Conservation (phyloP, 1,284 basidiomycete genomes). For the Apiotrichum brassicae region DNA sequence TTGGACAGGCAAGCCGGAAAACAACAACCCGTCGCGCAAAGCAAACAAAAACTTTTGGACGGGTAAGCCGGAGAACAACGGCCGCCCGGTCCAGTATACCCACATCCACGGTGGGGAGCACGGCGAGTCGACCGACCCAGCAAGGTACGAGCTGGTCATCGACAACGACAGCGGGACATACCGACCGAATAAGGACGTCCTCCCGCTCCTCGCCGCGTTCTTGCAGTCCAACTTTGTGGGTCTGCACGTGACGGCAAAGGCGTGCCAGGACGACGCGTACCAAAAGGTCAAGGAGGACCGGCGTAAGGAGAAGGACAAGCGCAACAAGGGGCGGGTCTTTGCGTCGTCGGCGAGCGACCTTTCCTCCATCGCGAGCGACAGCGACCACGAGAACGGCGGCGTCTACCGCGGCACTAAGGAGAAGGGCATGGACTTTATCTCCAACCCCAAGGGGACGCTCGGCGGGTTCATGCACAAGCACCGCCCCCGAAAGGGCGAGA, state of each 20-base stretch:
- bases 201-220: slow-evolving; percentile 47
- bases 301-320: neutral
- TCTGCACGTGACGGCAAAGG: slow-evolving; percentile 55
- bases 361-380: neutral
- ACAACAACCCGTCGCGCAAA: no score
- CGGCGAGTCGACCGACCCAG: slow-evolving; percentile 26
- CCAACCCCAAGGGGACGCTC: neutral
- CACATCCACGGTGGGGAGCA: slow-evolving; percentile 10
- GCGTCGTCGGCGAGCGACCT: neutral
- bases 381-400: neutral
- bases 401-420: neutral
- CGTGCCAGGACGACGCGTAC: slow-evolving; percentile 55
- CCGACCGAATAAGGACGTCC: slow-evolving; percentile 48
- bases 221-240: slow-evolving; percentile 62
- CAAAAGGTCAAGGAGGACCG: slow-evolving; percentile 39
- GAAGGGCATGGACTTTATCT: neutral
- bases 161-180: slow-evolving; percentile 55
- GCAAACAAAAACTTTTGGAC: no score
- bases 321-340: neutral
- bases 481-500: neutral
- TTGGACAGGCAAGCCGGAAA: no score
- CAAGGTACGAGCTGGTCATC: slow-evolving; percentile 51
- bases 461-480: neutral
- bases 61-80: neutral
- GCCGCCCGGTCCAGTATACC: slow-evolving; percentile 2